Conservation (phyloP, 331 rosid species). For the Quercus lobata region DNA sequence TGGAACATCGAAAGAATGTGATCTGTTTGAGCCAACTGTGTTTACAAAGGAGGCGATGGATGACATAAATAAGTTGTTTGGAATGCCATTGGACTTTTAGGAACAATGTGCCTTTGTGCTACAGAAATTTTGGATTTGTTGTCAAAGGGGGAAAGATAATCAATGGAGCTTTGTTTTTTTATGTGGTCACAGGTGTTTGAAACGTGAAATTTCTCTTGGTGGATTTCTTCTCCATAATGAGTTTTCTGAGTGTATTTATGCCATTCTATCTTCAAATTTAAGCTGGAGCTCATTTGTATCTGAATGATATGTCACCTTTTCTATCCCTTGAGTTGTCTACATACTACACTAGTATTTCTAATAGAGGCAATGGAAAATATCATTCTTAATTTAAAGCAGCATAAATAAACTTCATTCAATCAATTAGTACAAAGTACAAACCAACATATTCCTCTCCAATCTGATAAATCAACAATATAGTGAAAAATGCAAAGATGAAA, state of each 20-base stretch:
- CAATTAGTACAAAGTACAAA: background rate
- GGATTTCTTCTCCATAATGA: background rate
- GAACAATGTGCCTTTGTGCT: conserved; percentile 1
- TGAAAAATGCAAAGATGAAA: background rate
- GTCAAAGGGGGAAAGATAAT: conserved; percentile 30
- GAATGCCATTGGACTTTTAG: conserved; percentile 72
- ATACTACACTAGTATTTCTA: background rate
- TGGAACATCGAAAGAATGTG: conserved; percentile 39
- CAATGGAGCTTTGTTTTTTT: conserved; percentile 28
- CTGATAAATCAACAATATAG: no score
- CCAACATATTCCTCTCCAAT: no score
- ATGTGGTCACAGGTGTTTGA: background rate
- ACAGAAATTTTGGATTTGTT: background rate
- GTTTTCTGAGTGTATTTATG: background rate
- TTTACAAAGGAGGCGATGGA: conserved; percentile 82
- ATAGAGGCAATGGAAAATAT: background rate
- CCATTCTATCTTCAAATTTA: background rate
- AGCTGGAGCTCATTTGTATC: background rate
- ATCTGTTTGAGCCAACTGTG: conserved; percentile 78
- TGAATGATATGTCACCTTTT: background rate
- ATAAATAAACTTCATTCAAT: background rate
- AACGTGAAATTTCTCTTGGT: background rate
- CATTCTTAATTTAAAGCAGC: no score
- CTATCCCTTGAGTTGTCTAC: background rate
- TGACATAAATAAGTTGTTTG: conserved; percentile 88